Percentiles rank a stretch among this genome's conserved stretches.
Conservation (phyloP, 257 asterid species). For the Craterostigma plantagineum region DNA sequence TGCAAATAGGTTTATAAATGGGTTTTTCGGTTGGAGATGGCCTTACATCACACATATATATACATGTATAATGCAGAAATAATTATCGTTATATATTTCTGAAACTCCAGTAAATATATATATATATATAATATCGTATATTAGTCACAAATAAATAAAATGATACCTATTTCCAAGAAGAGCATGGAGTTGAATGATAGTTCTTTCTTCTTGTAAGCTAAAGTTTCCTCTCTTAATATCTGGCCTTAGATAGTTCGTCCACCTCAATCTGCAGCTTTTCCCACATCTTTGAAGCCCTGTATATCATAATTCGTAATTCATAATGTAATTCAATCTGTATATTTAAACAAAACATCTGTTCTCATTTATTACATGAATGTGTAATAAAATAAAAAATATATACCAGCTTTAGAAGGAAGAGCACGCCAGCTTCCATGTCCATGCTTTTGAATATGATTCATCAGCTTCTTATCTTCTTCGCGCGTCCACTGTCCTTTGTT, state of each 20-base stretch:
- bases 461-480: not conserved
- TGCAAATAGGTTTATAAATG: too few species aligned
- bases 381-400: not conserved
- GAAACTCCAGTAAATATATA: too few species aligned
- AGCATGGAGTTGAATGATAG: constrained; percentile 1
- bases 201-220: not conserved
- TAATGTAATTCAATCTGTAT: too few species aligned
- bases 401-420: constrained; percentile 3
- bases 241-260: constrained; percentile 4
- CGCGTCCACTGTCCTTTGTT: constrained; percentile 1
- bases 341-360: not conserved
- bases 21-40: too few species aligned
- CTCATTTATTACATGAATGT: not conserved
- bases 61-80: too few species aligned
- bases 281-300: constrained; percentile 2
- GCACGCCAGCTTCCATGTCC: constrained; percentile 1
- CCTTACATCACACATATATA: too few species aligned
- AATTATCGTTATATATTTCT: too few species aligned
- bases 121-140: too few species aligned
- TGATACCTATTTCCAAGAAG: constrained; percentile 1
- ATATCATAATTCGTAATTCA: not conserved
- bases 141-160: too few species aligned
- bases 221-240: constrained; percentile 1
- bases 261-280: constrained; percentile 4
- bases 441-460: not conserved